Base-by-base conservation (phyloP, 305 asterid species). In the Vinca major region DNA sequence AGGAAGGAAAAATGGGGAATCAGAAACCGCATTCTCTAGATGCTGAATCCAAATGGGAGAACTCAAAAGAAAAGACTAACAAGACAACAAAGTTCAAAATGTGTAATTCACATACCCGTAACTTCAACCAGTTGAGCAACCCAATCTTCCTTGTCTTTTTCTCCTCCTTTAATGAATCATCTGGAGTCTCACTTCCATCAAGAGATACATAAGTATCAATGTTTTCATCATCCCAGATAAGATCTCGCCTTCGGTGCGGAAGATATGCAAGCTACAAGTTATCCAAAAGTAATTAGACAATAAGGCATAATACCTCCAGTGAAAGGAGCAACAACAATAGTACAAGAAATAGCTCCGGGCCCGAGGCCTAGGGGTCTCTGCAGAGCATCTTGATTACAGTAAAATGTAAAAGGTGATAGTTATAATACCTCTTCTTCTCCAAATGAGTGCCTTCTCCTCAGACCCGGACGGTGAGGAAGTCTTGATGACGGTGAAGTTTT, bases 351-450 rank as follows among this genome's bases (percentile, higher is more conserved):
- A 6, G 20, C 49, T 20, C 16, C 16, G 1, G 4, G 48, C 66
- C 16, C 5, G 6, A 36, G 44, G 44, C 62, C 26, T 0, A 7
- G 47, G 4, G 64, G 52, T 8, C 44, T 60, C 12, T 13, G 20
- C 47, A 4, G 64, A 3, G 17, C 56, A 48, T 6, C 10, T 17
- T 26, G 5, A 33, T 2, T 19, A 41, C 45, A 4, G n/a, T 50
- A 17, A 55, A 66, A 10, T 66, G 60, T 19, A 17, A 71, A 66
- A 5, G 41, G 58, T 52, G 40, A 43, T 21, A 19, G 55, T 57
- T 47, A 72, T 8, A 70, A 55, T 13, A 94, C 99, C 98, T 94
- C 99, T 83, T 94, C 99, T 89, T 94, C 99, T 76, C 97, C 99
- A 73, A 94, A 94, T 74, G 99, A 94, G 83, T 94, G 99, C 43